These are phyloP conservation scores for Diaporthe humulicola DNA, from an alignment of 2,329 filamentous ascomycete genomes.

Conservation along the genomic window DNA sequence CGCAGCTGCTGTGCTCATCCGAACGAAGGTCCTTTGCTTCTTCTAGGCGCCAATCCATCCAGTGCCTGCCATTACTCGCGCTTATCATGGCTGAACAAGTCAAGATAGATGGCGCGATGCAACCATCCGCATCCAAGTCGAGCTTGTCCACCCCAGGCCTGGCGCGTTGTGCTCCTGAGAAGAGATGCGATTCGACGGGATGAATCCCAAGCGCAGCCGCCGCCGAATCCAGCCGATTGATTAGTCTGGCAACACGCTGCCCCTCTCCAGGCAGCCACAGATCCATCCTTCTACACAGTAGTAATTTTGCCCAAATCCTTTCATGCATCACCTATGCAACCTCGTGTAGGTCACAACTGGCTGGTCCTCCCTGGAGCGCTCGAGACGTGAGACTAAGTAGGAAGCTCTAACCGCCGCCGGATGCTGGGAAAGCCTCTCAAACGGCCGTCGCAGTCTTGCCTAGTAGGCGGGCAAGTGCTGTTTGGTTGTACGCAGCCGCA, in stretches of 20 bases:
- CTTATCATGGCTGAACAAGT: background rate
- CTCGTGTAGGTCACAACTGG: background rate
- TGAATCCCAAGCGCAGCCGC: conserved; percentile 8
- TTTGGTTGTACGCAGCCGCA: background rate
- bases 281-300: conserved; percentile 1
- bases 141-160: background rate
- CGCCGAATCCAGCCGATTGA: background rate
- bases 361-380: background rate
- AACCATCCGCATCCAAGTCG: background rate
- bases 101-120: background rate
- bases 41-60: background rate
- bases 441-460: background rate
- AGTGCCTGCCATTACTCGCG: background rate
- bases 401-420: background rate
- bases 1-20: background rate
- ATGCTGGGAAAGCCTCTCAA: background rate
- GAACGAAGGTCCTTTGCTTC: background rate
- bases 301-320: conserved; percentile 27
- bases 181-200: conserved; percentile 21
- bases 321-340: conserved; percentile 3
- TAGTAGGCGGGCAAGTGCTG: background rate
- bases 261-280: conserved; percentile 10
- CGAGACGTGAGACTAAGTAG: background rate
- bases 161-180: background rate
- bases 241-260: conserved; percentile 1